Evolutionary conservation across 768 basidiomycete species (phyloP).

Genomic region (Tricholoma terreum): DNA sequence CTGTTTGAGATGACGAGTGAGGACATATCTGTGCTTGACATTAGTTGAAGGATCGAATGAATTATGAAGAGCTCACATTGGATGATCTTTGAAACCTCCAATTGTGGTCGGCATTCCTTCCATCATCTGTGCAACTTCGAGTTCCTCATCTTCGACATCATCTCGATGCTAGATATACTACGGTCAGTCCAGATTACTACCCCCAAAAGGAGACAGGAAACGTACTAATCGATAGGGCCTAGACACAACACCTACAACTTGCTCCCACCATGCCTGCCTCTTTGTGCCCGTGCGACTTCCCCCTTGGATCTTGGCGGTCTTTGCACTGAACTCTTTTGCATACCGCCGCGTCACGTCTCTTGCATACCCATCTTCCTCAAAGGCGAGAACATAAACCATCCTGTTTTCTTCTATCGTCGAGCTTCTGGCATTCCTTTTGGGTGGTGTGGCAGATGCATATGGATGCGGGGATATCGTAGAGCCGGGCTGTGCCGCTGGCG

Average conservation of each 20-base stretch:
- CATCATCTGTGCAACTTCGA: constrained; percentile 68
- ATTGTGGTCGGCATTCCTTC: constrained; percentile 94
- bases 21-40: constrained; percentile 58
- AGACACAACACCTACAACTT: constrained; percentile 56
- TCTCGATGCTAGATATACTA: constrained; percentile 68
- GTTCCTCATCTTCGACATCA: constrained; percentile 88
- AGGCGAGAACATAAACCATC: constrained; percentile 89
- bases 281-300: constrained; percentile 52
- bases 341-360: constrained; percentile 92
- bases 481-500: constrained; percentile 8
- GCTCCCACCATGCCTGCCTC: constrained; percentile 84
- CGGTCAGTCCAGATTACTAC: neutral
- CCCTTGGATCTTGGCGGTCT: constrained; percentile 77
- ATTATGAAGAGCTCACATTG: constrained; percentile 53
- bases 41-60: neutral
- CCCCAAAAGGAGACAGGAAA: neutral
- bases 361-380: constrained; percentile 92
- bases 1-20: constrained; percentile 83
- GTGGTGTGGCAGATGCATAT: constrained; percentile 14
- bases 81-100: constrained; percentile 93
- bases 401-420: constrained; percentile 57
- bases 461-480: constrained; percentile 19
- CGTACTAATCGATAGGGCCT: constrained; percentile 83
- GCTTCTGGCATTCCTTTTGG: constrained; percentile 22
- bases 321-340: constrained; percentile 74